Conservation (phyloP, 352 stramenopile genomes). For the Globisporangium okanoganense region DNA sequence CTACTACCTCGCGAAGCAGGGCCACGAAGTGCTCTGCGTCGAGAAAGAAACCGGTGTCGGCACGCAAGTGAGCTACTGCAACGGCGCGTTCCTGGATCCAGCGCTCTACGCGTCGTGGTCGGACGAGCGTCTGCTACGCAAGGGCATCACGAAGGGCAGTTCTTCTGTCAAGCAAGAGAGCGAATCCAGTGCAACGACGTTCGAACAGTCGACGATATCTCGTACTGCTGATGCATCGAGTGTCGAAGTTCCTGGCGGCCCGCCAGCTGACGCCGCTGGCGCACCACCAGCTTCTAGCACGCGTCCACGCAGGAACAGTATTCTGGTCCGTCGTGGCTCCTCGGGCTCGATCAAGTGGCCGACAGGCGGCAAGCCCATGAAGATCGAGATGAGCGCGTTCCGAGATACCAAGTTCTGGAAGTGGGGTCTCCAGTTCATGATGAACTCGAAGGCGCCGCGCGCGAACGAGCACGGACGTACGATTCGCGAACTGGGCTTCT, state of each 20-base stretch:
- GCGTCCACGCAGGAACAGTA: constrained; percentile 17
- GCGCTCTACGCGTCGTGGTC: constrained; percentile 81
- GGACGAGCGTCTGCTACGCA: constrained; percentile 60
- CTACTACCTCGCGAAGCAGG: constrained; percentile 83
- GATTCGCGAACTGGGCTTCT: constrained; percentile 82
- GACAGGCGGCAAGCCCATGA: constrained; percentile 65
- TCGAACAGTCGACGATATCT: constrained; percentile 14
- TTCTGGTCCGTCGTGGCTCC: constrained; percentile 11
- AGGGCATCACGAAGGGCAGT: constrained; percentile 25
- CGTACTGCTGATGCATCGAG: constrained; percentile 10
- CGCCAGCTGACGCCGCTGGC: constrained; percentile 31
- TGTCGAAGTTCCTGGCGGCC: constrained; percentile 29
- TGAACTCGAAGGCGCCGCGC: constrained; percentile 71
- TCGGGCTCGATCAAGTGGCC: constrained; percentile 30
- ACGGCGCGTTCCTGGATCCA: constrained; percentile 80
- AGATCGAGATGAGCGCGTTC: constrained; percentile 79
- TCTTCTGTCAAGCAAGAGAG: constrained; percentile 9
- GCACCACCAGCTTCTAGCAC: constrained; percentile 10
- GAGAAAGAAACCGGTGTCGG: constrained; percentile 78
- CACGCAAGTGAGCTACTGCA: constrained; percentile 79
- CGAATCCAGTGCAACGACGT: background rate
- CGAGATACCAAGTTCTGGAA: constrained; percentile 85
- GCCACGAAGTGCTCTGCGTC: constrained; percentile 84
- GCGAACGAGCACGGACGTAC: constrained; percentile 77
- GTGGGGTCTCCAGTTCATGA: constrained; percentile 83